These are phyloP conservation scores for Aspergillus diversus DNA, from an alignment of 495 filamentous ascomycete species.

Conservation along the genomic window DNA sequence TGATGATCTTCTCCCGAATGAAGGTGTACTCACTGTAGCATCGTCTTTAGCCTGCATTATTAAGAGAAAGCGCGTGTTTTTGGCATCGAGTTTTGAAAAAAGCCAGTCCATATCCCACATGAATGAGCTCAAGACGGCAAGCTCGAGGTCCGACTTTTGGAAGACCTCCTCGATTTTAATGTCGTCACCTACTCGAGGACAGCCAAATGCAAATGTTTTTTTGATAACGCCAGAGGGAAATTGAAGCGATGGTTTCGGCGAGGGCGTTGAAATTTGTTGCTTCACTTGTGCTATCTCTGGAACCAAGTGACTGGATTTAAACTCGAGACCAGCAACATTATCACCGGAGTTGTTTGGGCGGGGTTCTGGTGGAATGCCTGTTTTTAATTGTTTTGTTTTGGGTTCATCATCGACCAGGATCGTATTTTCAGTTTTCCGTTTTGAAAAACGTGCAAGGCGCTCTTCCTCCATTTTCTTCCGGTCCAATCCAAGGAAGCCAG, in stretches of 20 bases:
- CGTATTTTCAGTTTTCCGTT: conserved; percentile 56
- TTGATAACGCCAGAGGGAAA: conserved; percentile 78
- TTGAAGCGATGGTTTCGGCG: conserved; percentile 42
- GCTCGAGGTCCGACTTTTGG: conserved; percentile 66
- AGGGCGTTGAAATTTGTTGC: conserved; percentile 18
- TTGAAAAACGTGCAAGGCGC: conserved; percentile 68
- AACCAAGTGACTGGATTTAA: not conserved
- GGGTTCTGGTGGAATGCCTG: conserved; percentile 8
- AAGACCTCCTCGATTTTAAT: conserved; percentile 92
- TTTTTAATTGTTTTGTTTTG: conserved; percentile 27
- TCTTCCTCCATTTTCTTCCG: conserved; percentile 87
- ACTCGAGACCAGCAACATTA: not conserved
- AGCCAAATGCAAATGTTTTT: conserved; percentile 73
- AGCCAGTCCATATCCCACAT: conserved; percentile 83
- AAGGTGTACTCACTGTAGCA: conserved; percentile 42
- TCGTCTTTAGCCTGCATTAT: conserved; percentile 71
- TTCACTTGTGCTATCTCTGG: conserved; percentile 1
- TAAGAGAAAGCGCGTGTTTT: conserved; percentile 61
- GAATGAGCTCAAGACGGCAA: conserved; percentile 85
- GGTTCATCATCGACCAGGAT: conserved; percentile 21
- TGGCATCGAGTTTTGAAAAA: conserved; percentile 58
- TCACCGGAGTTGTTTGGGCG: conserved; percentile 4
- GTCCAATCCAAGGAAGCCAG: conserved; percentile 59
- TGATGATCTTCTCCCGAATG: not conserved
- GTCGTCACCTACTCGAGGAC: conserved; percentile 62